These are phyloP conservation scores for Zea mays DNA, from an alignment of 176 grass and related monocot genomes.

Conservation along the genomic window DNA sequence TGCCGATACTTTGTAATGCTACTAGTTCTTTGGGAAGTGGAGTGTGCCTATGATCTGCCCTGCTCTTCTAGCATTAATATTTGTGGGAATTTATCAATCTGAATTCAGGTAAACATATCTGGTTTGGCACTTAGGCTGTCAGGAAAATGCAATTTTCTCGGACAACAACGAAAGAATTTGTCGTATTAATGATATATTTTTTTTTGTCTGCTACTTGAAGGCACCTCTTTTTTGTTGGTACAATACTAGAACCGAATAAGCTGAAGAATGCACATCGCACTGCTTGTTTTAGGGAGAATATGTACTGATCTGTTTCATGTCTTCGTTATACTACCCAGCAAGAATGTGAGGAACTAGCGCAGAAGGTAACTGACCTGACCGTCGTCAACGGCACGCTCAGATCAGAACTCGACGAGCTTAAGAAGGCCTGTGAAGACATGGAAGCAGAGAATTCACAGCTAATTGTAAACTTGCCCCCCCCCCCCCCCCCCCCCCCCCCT, in stretches of 20 bases:
- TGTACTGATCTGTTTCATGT: conserved; percentile 14
- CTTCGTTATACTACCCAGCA: conserved; percentile 49
- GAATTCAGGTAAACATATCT: conserved; percentile 4
- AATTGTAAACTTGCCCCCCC: conserved; percentile 37
- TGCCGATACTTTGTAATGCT: neutral
- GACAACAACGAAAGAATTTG: neutral
- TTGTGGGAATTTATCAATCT: neutral
- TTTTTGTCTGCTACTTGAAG: neutral
- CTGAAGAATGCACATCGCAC: neutral
- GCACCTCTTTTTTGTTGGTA: neutral
- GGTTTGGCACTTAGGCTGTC: neutral
- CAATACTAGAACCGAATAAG: neutral
- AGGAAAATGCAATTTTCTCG: neutral
- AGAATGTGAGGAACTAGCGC: conserved; percentile 72
- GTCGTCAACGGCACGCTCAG: conserved; percentile 37
- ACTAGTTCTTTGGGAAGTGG: neutral
- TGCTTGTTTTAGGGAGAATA: neutral
- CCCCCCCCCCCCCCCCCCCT: neutral
- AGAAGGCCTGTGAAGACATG: conserved; percentile 56
- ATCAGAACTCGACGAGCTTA: conserved; percentile 58
- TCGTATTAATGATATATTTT: neutral
- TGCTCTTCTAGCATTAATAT: neutral
- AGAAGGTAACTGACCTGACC: conserved; percentile 55
- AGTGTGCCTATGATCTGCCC: neutral
- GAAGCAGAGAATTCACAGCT: conserved; percentile 56